Conservation (phyloP, 2,329 filamentous ascomycete genomes). For the Cladobotryum protrusum region DNA sequence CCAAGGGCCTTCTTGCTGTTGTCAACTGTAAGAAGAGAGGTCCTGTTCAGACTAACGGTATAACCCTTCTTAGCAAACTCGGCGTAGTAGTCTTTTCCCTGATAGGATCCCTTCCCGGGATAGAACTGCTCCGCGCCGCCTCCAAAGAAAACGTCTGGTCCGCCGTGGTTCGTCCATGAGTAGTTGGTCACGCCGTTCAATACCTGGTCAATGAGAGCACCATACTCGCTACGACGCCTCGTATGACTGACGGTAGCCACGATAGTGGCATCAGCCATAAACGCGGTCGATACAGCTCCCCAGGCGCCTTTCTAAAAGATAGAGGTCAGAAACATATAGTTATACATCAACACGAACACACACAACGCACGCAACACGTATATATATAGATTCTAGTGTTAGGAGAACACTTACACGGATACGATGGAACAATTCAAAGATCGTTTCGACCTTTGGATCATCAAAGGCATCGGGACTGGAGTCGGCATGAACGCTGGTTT, state of each 20-base stretch:
- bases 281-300: conserved; percentile 72
- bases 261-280: conserved; percentile 75
- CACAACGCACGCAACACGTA: too few species aligned
- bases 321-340: neutral
- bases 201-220: conserved; percentile 67
- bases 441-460: conserved; percentile 80
- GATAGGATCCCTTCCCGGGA: conserved; percentile 56
- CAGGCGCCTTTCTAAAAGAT: conserved; percentile 42
- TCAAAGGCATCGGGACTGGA: conserved; percentile 68
- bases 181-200: conserved; percentile 73
- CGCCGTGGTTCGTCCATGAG: conserved; percentile 68
- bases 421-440: conserved; percentile 70
- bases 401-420: conserved; percentile 47
- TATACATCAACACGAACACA: too few species aligned
- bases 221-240: conserved; percentile 61
- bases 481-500: conserved; percentile 61
- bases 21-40: conserved; percentile 53
- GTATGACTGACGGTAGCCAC: conserved; percentile 70
- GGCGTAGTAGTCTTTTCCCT: conserved; percentile 72
- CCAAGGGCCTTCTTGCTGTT: conserved; percentile 62
- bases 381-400: neutral
- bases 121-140: conserved; percentile 79
- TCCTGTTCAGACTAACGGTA: conserved; percentile 67
- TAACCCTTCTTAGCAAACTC: conserved; percentile 69
- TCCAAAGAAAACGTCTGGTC: conserved; percentile 76